Evolutionary conservation across 2,329 filamentous ascomycete species (phyloP).

Genomic region (Macrophomina phaseolina): DNA sequence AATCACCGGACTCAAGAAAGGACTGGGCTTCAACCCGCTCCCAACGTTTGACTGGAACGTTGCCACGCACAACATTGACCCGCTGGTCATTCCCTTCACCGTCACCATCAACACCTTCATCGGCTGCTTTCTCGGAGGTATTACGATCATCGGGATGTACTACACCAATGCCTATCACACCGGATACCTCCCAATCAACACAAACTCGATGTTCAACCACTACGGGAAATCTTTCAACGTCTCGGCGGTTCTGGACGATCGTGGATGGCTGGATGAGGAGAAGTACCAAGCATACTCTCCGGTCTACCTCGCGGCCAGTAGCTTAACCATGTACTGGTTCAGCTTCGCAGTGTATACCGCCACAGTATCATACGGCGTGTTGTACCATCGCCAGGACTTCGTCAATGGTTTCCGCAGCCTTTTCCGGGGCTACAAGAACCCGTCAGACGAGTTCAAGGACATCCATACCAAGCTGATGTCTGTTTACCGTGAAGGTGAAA

Average conservation of each 20-base stretch:
- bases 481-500: constrained; percentile 36
- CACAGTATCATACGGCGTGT: constrained; percentile 42
- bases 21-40: constrained; percentile 71
- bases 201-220: constrained; percentile 43
- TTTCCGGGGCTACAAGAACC: constrained; percentile 37
- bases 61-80: constrained; percentile 39
- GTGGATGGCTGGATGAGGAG: constrained; percentile 37
- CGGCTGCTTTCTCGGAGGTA: constrained; percentile 40
- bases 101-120: constrained; percentile 42
- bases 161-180: constrained; percentile 41
- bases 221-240: constrained; percentile 43
- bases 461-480: constrained; percentile 42
- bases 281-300: constrained; percentile 45
- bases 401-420: not conserved
- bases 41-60: constrained; percentile 74
- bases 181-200: constrained; percentile 44
- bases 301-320: constrained; percentile 45
- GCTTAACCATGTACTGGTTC: constrained; percentile 45
- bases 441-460: constrained; percentile 32
- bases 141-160: constrained; percentile 31
- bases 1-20: constrained; percentile 72
- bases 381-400: constrained; percentile 43
- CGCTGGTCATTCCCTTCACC: constrained; percentile 40
- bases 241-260: constrained; percentile 37
- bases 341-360: constrained; percentile 47